Evolutionary conservation across 305 asterid species (phyloP).

Genomic region (Fraxinus platypoda): DNA sequence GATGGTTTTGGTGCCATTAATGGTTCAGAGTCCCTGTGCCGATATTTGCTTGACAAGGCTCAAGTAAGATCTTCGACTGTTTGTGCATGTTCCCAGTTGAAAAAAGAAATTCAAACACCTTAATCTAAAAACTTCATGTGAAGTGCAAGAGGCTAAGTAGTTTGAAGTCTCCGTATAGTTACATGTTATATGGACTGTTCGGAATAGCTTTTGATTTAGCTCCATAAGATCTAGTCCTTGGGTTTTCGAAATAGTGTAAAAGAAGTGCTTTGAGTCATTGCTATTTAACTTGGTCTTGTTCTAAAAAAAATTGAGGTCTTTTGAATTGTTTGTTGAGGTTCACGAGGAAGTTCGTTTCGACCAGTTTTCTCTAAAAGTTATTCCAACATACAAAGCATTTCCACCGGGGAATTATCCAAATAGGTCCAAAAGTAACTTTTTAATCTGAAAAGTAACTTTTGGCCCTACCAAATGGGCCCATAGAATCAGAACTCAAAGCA

Average conservation of each 20-base stretch:
- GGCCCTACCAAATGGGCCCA: background rate
- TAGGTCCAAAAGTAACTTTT: too few species aligned
- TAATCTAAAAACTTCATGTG: background rate
- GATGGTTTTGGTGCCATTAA: constrained; percentile 64
- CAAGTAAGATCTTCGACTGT: constrained; percentile 46
- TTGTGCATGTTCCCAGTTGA: background rate
- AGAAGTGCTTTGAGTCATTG: background rate
- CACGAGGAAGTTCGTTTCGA: background rate
- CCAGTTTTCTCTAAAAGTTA: too few species aligned
- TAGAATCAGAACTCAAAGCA: background rate
- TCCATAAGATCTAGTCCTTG: background rate
- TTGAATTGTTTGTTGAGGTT: background rate
- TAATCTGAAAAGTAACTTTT: background rate
- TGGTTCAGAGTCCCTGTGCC: constrained; percentile 81
- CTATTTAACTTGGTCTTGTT: background rate
- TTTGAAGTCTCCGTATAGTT: background rate
- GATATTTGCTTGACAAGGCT: constrained; percentile 78
- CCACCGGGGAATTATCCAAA: background rate
- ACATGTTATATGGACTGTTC: background rate
- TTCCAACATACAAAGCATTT: background rate
- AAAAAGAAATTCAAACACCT: background rate
- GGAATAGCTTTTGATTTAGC: background rate
- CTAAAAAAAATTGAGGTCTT: background rate
- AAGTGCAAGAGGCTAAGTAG: background rate
- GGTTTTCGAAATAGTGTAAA: background rate